Evolutionary conservation across 257 asterid genomes (phyloP).

Genomic region (Ehretia macrophylla): DNA sequence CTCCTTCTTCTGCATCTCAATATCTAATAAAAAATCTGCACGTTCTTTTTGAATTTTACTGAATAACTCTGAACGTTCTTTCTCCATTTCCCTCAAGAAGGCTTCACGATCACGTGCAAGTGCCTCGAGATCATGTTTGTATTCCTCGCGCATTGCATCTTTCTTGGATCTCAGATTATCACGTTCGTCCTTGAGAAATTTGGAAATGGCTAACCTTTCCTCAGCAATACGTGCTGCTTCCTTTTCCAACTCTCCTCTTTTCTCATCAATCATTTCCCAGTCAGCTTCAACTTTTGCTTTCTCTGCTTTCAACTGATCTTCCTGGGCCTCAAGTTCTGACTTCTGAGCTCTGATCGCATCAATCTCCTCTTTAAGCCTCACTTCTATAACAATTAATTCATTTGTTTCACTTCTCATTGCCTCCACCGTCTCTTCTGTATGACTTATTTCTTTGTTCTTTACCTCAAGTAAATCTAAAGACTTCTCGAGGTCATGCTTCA

Average conservation of each 20-base stretch:
- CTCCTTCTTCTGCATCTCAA: slow-evolving; percentile 74
- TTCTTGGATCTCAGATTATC: slow-evolving; percentile 70
- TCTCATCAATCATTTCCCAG: slow-evolving; percentile 90
- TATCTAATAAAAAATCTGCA: slow-evolving; percentile 58
- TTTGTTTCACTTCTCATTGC: slow-evolving; percentile 75
- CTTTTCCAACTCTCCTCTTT: slow-evolving; percentile 68
- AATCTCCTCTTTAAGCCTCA: slow-evolving; percentile 85
- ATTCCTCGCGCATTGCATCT: slow-evolving; percentile 56
- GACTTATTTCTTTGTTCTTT: slow-evolving; percentile 41
- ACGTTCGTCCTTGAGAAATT: slow-evolving; percentile 70
- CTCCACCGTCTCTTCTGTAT: slow-evolving; percentile 61
- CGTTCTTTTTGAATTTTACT: slow-evolving; percentile 78
- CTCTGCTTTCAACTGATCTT: slow-evolving; percentile 67
- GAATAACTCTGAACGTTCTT: slow-evolving; percentile 73
- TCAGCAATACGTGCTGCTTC: slow-evolving; percentile 74
- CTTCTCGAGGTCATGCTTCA: slow-evolving; percentile 57
- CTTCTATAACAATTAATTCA: slow-evolving; percentile 62
- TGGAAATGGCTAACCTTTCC: slow-evolving; percentile 63
- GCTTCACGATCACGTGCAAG: slow-evolving; percentile 78
- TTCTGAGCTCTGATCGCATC: slow-evolving; percentile 72
- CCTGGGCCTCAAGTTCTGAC: slow-evolving; percentile 70
- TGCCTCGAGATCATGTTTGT: slow-evolving; percentile 64
- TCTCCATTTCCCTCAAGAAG: slow-evolving; percentile 62
- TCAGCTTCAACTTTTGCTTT: slow-evolving; percentile 87
- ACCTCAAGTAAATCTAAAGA: slow-evolving; percentile 60